A percentile compares a stretch with the other conserved stretches of the same genome.
phyloP scores from a whole-genome alignment of 805 yeast genomes.

The Metschnikowia noctiluminum region DNA sequence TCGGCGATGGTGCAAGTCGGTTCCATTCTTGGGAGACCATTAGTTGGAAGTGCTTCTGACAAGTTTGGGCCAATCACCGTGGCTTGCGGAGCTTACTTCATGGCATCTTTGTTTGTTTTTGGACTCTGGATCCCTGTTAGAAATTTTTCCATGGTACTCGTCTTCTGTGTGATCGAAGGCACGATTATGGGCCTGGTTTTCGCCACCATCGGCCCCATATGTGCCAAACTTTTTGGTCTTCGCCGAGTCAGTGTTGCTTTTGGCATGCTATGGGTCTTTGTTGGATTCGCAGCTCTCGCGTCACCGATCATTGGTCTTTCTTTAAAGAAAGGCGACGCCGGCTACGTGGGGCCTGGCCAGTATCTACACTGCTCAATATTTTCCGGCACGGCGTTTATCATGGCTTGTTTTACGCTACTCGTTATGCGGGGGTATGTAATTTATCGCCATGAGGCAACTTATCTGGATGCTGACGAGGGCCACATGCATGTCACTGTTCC shows the following conservation, averaged over 20 bases:
- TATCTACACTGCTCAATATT: constrained; percentile 55
- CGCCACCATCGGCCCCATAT: constrained; percentile 51
- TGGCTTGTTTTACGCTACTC: constrained; percentile 40
- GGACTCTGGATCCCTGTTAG: constrained; percentile 43
- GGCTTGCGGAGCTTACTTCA: constrained; percentile 22
- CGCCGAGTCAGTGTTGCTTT: constrained; percentile 47
- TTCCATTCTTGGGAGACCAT: constrained; percentile 53
- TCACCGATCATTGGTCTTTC: constrained; percentile 61
- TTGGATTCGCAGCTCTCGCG: constrained; percentile 49
- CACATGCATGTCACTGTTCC: constrained; percentile 18
- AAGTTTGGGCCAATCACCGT: constrained; percentile 50
- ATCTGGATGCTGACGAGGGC: constrained; percentile 14
- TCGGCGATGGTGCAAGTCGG: constrained; percentile 62
- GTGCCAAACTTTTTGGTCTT: constrained; percentile 53
- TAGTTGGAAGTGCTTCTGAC: constrained; percentile 51
- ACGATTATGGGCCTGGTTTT: constrained; percentile 59
- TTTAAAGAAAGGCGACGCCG: constrained; percentile 33
- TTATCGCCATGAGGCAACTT: constrained; percentile 39
- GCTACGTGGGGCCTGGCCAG: constrained; percentile 38
- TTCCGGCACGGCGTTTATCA: constrained; percentile 52
- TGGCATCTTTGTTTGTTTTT: constrained; percentile 28
- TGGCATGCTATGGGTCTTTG: constrained; percentile 51
- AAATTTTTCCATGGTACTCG: constrained; percentile 53
- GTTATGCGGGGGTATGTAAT: constrained; percentile 54
- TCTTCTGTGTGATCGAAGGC: constrained; percentile 52